Base-by-base conservation (phyloP, 2,329 filamentous ascomycete species). In the Nigrograna mackinnonii region DNA sequence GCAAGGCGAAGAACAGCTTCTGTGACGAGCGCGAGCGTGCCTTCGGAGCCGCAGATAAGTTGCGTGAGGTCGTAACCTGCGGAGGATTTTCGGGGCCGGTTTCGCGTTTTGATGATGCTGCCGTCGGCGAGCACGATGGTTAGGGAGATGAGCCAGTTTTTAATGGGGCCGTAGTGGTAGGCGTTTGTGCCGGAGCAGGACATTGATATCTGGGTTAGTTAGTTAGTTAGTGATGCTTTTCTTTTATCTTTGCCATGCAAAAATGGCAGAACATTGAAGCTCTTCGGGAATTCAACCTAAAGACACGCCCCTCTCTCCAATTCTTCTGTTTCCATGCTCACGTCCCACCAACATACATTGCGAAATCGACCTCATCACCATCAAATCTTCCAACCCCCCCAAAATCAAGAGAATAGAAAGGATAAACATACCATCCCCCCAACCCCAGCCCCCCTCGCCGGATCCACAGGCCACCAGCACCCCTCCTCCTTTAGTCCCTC, bases 131-230 rank as follows among this genome's bases (percentile, higher is more conserved):
- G 78, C 9, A 96, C 91, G 2, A 91, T 86, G 0, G 91, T 96
- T 50, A 96, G 69, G 38, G 82, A 86, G 12, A 95, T 74, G 13
- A 96, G 90, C 88, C 90, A 95, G 62, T 95, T 89, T 48, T 88
- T 84, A 89, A 96, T 95, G 2, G 91, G 95, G 47, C 91, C 91
- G 66, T 95, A 96, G 41, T 89, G 79, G 74, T 95, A 95, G 11
- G 91, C 87, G 65, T 95, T 96, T 6, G 91, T 96, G 40, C 91
- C 91, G 9, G 67, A 83, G 66, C 85, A 88, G 43, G 82, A 83
- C 9, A 87, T 90, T 24, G 61, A 59, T 22, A 71, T 64, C 58
- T 59, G n/a, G n/a, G n/a, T n/a, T n/a, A n/a, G n/a, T n/a, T n/a
- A n/a, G n/a, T n/a, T n/a, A n/a, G n/a, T n/a, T n/a, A n/a, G n/a